Percentiles rank a stretch among this genome's conserved stretches.
Conservation (phyloP, 345 rosid species). For the Rhizophora apiculata region DNA sequence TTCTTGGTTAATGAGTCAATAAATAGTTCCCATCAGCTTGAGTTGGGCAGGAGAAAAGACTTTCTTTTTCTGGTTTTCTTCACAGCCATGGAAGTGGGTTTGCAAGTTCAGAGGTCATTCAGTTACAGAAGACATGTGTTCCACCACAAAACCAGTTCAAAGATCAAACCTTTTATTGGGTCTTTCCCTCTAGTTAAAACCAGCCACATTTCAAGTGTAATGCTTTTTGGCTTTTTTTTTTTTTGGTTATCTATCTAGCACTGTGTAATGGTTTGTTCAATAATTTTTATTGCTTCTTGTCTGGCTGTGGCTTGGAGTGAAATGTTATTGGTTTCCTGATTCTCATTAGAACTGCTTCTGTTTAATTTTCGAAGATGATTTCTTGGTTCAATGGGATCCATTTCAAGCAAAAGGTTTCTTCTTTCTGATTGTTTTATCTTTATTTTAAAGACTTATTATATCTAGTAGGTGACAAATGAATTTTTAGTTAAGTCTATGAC, state of each 20-base stretch:
- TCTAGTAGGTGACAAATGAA: not conserved
- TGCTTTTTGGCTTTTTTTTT: not conserved
- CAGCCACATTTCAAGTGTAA: conserved; percentile 12
- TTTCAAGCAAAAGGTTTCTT: not conserved
- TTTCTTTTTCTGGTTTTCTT: conserved; percentile 7
- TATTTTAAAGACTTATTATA: not conserved
- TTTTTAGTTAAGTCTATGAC: not conserved
- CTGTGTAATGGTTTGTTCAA: too few species aligned
- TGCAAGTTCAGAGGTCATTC: conserved; percentile 52
- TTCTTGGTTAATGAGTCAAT: conserved; percentile 10
- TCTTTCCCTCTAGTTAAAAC: conserved; percentile 39
- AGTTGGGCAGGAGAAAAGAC: not conserved
- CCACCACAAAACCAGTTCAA: conserved; percentile 33
- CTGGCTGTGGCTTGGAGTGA: conserved; percentile 9
- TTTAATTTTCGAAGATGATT: not conserved
- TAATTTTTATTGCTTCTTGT: not conserved
- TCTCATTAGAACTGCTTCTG: not conserved
- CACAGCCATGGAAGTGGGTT: conserved; percentile 58
- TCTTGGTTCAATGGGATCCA: not conserved
- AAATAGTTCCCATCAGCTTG: not conserved
- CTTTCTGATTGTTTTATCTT: not conserved
- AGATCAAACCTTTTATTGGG: conserved; percentile 50
- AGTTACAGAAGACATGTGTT: conserved; percentile 38
- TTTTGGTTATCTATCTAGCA: too few species aligned
- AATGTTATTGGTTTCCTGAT: conserved; percentile 4